phyloP scores from a whole-genome alignment of 2,329 filamentous ascomycete genomes.

The Penicillium sp. region DNA sequence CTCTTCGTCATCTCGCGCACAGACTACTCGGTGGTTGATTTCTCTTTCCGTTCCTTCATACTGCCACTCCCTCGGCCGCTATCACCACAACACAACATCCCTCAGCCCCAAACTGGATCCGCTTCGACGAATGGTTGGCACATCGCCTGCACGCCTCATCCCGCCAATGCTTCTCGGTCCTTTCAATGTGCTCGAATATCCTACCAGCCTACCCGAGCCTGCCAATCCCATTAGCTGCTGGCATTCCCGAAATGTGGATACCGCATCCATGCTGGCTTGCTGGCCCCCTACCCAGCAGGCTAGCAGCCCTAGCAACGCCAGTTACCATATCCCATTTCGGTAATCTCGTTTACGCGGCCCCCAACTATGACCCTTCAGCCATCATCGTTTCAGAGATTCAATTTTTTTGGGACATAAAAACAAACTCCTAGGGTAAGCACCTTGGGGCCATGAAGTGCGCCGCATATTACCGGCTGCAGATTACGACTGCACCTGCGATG shows the following conservation, averaged over 20 bases:
- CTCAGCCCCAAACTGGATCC: neutral
- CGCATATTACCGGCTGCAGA: conserved; percentile 19
- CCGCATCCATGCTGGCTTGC: neutral
- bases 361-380: neutral
- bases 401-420: neutral
- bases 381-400: neutral
- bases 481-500: conserved; percentile 19
- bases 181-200: neutral
- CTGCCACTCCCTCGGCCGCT: neutral
- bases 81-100: neutral
- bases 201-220: neutral
- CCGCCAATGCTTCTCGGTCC: neutral
- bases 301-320: neutral
- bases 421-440: conserved; percentile 19
- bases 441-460: conserved; percentile 15
- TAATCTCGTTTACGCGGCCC: neutral
- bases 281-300: neutral
- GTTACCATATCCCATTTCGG: conserved; percentile 4
- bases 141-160: neutral
- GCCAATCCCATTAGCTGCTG: neutral
- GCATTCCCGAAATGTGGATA: neutral
- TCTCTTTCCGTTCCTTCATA: neutral
- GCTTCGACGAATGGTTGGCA: neutral
- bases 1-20: neutral
- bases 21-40: neutral